Percentiles rank a stretch among this genome's conserved stretches.
These are phyloP conservation scores for Parasitella parasitica DNA, from an alignment of 371 early-diverging fungal genomes.

Conservation along the genomic window DNA sequence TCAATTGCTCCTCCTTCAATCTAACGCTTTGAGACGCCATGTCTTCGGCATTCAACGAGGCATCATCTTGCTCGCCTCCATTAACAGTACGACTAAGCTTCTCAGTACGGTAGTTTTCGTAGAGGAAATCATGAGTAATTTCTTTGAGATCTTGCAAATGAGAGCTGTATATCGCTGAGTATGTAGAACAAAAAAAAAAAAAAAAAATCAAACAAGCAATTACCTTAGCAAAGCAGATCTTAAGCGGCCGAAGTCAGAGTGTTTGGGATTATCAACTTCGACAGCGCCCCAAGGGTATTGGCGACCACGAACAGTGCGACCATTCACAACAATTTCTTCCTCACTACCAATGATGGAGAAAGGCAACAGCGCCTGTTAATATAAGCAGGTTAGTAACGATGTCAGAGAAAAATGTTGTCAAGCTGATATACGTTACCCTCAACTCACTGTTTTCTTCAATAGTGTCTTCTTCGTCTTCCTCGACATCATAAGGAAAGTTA, in stretches of 20 bases:
- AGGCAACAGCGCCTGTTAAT: slow-evolving; percentile 72
- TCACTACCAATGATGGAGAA: slow-evolving; percentile 97
- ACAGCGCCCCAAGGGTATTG: slow-evolving; percentile 99
- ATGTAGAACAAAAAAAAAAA: no score
- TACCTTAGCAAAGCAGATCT: slow-evolving; percentile 86
- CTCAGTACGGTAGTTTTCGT: slow-evolving; percentile 91
- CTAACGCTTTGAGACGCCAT: slow-evolving; percentile 51
- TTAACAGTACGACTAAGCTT: slow-evolving; percentile 76
- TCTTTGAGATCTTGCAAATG: slow-evolving; percentile 94
- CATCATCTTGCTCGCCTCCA: slow-evolving; percentile 49
- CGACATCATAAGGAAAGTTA: slow-evolving; percentile 76
- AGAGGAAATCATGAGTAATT: slow-evolving; percentile 80
- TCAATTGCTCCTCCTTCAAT: slow-evolving; percentile 63
- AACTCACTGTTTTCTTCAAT: slow-evolving; percentile 95
- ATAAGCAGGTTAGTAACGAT: not conserved
- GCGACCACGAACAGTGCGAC: slow-evolving; percentile 85
- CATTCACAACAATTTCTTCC: slow-evolving; percentile 82
- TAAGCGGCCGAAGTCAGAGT: slow-evolving; percentile 97
- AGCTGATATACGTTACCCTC: slow-evolving; percentile 32
- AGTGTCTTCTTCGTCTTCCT: slow-evolving; percentile 90
- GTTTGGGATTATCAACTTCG: slow-evolving; percentile 86
- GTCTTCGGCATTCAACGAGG: slow-evolving; percentile 51
- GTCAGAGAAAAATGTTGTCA: not conserved
- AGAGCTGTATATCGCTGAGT: slow-evolving; percentile 53
- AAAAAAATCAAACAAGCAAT: not conserved